These are phyloP conservation scores for Gynochthodes officinalis DNA, from an alignment of 257 asterid genomes.

Conservation along the genomic window DNA sequence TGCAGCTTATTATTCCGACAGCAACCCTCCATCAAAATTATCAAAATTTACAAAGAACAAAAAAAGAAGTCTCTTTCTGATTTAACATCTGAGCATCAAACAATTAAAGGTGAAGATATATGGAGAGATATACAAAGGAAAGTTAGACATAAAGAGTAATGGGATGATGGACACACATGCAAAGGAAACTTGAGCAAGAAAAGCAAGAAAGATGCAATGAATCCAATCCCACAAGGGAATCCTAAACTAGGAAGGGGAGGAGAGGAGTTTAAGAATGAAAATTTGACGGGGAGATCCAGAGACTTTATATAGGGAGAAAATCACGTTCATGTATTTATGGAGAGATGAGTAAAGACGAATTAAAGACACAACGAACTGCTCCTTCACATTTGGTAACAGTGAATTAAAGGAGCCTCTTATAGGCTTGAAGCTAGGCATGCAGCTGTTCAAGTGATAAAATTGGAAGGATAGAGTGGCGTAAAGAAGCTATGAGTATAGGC, in stretches of 20 bases:
- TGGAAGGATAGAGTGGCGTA: background rate
- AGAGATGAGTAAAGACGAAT: background rate
- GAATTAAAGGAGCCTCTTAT: slow-evolving; percentile 37
- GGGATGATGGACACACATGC: too few relatives aligned
- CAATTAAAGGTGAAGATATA: too few relatives aligned
- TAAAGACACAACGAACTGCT: too few relatives aligned
- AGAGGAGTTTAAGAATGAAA: background rate
- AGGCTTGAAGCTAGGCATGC: slow-evolving; percentile 8
- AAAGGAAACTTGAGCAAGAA: too few relatives aligned
- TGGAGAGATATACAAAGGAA: too few relatives aligned
- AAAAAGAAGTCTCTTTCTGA: too few relatives aligned
- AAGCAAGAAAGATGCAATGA: background rate
- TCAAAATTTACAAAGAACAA: too few relatives aligned
- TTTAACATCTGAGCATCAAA: too few relatives aligned
- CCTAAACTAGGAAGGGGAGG: too few relatives aligned
- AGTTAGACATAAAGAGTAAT: too few relatives aligned
- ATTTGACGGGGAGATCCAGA: background rate
- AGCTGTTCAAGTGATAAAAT: slow-evolving; percentile 3
- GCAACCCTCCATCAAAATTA: background rate
- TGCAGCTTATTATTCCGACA: background rate
- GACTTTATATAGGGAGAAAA: too few relatives aligned
- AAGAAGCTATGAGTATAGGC: background rate
- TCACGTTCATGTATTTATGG: background rate
- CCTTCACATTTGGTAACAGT: slow-evolving; percentile 40
- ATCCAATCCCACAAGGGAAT: too few relatives aligned